Base-by-base conservation (phyloP, 2,329 filamentous ascomycete genomes). In the Fusarium chlamydosporum region DNA sequence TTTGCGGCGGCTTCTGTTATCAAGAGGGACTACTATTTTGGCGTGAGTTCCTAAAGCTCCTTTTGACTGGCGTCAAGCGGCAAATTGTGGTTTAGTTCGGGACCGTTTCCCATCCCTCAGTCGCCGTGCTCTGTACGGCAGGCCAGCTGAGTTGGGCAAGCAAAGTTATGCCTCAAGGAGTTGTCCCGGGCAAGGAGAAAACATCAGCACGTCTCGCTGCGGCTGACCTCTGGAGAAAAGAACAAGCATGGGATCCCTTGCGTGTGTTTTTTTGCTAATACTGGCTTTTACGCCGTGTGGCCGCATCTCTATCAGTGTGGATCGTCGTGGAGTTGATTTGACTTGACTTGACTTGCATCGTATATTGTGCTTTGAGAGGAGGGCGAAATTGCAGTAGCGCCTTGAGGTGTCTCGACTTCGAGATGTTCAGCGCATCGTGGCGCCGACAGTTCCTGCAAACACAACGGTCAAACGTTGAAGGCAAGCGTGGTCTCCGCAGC, bases 1-100 rank as follows among this genome's bases (percentile, higher is more conserved):
- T 50, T 60, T 65, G 65, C 63, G 63, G 67, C 52, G 63, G 65
- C 65, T 72, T 68, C 69, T 67, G 67, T 56, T 65, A 47, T 65
- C 55, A 40, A 43, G 43, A 74, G 65, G 50, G 62, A 60, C 65
- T 72, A 52, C 50, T 71, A 59, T 29, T 47, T 47, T 65, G 34
- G 65, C 57, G 45, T 66, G 62, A 66, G 68, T 66, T 60, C 56
- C 72, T 63, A 56, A 63, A 58, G 51, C 71, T 74, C 55, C 59
- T 60, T 61, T 63, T 60, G 57, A 65, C 58, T 46, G 62, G 66
- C 51, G 40, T 60, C 45, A 54, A 56, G 61, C 62, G 62, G 68
- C 54, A 64, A 59, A 46, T 52, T 40, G 38, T 54, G 47, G 29
- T 26, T 54, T 58, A 55, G 59, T 51, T 60, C 61, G 56, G 64